Evolutionary conservation across 1,284 basidiomycete species (phyloP), one percentile per base, ranked within the genome.

Genomic region (Ganoderma lucidum): DNA sequence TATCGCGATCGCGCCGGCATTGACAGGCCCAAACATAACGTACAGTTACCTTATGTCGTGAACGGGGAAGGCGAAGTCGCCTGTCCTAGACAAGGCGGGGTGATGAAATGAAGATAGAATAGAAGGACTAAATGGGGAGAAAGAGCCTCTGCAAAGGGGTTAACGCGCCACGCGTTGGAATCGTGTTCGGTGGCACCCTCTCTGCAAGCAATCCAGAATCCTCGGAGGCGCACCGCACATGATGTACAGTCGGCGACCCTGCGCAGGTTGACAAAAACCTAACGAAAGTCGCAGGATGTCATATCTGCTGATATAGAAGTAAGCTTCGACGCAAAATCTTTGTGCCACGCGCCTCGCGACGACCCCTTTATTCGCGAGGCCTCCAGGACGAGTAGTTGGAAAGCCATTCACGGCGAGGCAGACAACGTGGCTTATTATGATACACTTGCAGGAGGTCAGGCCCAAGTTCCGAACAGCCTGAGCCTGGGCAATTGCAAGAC

Each of bases 391-490:
- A 51, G 61, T 5, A 67, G 64, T 58, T 64, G 42, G 48, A 48
- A n/a, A 23, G 35, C 56, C 55, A 19, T 66, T n/a, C 10, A 48
- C 5, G 42, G 35, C 37, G 62, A 63, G 71, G 69, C 45, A 42
- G 28, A 65, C 67, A 72, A 67, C 71, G 71, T 72, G 71, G 42
- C 37, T 23, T 39, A 66, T 23, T 66, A 68, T 61, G 59, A 39
- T 61, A 37, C 19, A 37, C 39, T 51, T 19, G 0, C 17, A 44
- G 55, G 66, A 30, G 14, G 61, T 39, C 39, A 56, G 56, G 60
- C 53, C 45, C 41, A 62, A 53, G 62, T 48, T 51, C 66, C 62
- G 62, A 42, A 28, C 39, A 35, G 35, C 48, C 42, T 37, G 65
- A 59, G 61, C 58, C 65, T 48, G 59, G 39, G 48, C 30, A 42